Base-by-base conservation (phyloP, 805 yeast genomes). In the Scheffersomyces spartinae region DNA sequence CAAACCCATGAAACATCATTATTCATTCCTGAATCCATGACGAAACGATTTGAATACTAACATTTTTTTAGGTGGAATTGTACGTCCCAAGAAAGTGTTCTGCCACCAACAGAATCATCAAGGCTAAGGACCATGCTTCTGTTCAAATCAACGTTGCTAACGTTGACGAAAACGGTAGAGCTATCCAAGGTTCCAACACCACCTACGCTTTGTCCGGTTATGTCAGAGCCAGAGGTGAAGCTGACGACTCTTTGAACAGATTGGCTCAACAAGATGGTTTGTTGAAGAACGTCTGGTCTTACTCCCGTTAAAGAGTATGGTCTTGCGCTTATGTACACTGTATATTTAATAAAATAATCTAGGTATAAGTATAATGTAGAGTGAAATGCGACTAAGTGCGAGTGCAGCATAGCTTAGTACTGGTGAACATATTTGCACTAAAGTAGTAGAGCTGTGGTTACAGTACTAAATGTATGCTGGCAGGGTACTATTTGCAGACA, bases 31-130 rank as follows among this genome's bases (percentile, higher is more conserved):
- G n/a, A n/a, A n/a, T n/a, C n/a, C n/a, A n/a, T n/a, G n/a, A n/a
- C n/a, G n/a, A n/a, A n/a, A n/a, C n/a, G n/a, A n/a, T n/a, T n/a
- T n/a, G 15, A 8, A 23, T 49, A 49, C 62, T 51, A 54, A 55
- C 57, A 34, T 18, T 21, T 16, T 13, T 33, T 27, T 49, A 83
- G 96, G 96, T 91, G 69, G 98, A 91, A 79, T 85, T 91, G 71
- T 91, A 91, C 94, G 94, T 88, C 69, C 98, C 98, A 75, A 84
- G 98, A 80, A 91, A 91, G 76, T 91, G 98, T 78, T 91, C 98
- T 71, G 98, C 98, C 61, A 85, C 98, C 71, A 86, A 85, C 95
- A 85, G 96, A 76, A 85, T 91, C 73, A 86, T 91, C 79, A 85
- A 84, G 76, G 86, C 98, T 58, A 86, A 91, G 77, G 98, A 91